phyloP scores from a whole-genome alignment of 345 rosid species.

The Toxicodendron radicans region DNA sequence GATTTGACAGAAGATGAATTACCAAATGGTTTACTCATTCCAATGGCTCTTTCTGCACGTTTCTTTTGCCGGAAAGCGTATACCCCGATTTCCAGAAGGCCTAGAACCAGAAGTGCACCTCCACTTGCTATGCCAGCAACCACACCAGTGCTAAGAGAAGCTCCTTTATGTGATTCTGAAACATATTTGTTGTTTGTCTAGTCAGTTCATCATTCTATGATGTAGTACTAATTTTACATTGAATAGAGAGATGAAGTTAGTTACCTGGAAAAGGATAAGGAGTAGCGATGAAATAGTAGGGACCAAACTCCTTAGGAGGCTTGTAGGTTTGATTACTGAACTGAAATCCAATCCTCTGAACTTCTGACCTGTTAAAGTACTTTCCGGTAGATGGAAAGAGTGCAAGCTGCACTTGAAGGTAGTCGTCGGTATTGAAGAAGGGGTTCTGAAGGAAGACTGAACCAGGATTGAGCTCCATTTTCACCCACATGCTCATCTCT shows the following conservation, averaged over 20 bases:
- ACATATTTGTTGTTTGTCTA: slow-evolving; percentile 9
- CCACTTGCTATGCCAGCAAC: slow-evolving; percentile 51
- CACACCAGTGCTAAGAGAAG: slow-evolving; percentile 43
- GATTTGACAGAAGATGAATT: slow-evolving; percentile 19
- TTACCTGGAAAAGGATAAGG: slow-evolving; percentile 89
- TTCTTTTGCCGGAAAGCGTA: slow-evolving; percentile 90
- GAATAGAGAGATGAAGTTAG: background rate
- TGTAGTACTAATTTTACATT: background rate
- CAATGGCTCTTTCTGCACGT: slow-evolving; percentile 93
- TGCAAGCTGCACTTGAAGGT: slow-evolving; percentile 79
- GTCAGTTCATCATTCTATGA: slow-evolving; percentile 5
- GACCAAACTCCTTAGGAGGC: slow-evolving; percentile 83
- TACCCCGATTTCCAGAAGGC: slow-evolving; percentile 63
- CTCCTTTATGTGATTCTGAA: slow-evolving; percentile 49
- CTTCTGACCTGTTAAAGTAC: slow-evolving; percentile 61
- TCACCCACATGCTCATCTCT: slow-evolving; percentile 81
- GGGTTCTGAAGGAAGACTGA: slow-evolving; percentile 83
- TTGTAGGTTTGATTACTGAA: slow-evolving; percentile 85
- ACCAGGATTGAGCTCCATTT: slow-evolving; percentile 73
- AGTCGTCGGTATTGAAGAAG: slow-evolving; percentile 78
- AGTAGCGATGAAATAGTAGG: slow-evolving; percentile 81
- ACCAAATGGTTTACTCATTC: slow-evolving; percentile 87
- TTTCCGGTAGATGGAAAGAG: slow-evolving; percentile 67
- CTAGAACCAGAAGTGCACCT: slow-evolving; percentile 49
- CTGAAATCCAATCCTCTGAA: slow-evolving; percentile 73